Evolutionary conservation across 768 basidiomycete genomes (phyloP), one percentile per base, ranked within the genome.

Genomic region (Mycena rebaudengoi): DNA sequence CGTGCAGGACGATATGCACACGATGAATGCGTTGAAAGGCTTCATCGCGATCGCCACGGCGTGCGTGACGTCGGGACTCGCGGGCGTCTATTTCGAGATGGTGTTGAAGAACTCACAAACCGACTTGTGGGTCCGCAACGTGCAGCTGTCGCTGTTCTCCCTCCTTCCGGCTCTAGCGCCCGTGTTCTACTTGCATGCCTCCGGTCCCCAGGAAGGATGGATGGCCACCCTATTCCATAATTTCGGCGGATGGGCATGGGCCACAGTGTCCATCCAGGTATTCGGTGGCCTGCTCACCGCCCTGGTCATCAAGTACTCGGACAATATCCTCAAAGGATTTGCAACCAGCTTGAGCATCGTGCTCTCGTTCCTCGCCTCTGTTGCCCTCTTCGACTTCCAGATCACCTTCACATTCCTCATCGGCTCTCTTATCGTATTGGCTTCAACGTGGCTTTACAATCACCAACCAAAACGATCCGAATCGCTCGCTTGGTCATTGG

Each of bases 31-130:
- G 10, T 74, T 91, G 63, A 94, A 88, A 65, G 97, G 97, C 0
- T 96, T 99, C 78, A 72, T 92, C 48, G 97, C 97, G 1, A 96
- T 99, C 52, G 84, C 88, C 7, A 87, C 90, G 14, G 96, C 97
- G 0, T 99, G 97, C 80, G 88, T 97, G 74, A 98, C 96, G 0
- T 97, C 95, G 0, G 97, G 97, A 25, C 87, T 99, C 44, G 96
- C 96, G 0, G 96, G 96, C 7, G 96, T 98, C 26, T 99, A 99
- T 79, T 99, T 99, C 69, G 97, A 99, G 80, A 96, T 97, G 92
- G 95, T 96, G 33, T 82, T 96, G 67, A 99, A 97, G 80, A 90
- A 91, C 69, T 92, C 93, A 3, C 89, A 89, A 69, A 85, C 90
- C 4, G 95, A 98, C 78, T 83, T 99, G 12, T 98, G 97, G 97